Base-by-base conservation (phyloP, 2,329 filamentous ascomycete species). In the Chaetoscypha palmicola region DNA sequence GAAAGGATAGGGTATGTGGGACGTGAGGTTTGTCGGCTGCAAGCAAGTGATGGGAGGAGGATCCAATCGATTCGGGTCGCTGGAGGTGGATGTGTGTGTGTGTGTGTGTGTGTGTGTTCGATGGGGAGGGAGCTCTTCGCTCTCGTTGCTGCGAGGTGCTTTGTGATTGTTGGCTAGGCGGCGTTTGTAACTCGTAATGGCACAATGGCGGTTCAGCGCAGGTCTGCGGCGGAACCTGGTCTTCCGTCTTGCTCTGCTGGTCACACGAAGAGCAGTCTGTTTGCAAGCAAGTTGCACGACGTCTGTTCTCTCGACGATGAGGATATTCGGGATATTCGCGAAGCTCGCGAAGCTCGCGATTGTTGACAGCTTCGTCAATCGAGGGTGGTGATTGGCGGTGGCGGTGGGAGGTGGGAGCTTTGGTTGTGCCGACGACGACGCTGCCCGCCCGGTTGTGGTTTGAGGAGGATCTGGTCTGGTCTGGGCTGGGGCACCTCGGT, bases 331-430 rank as follows among this genome's bases (percentile, higher is more conserved):
- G n/a, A n/a, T 34, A 16, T 34, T 12, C 32, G 32, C 32, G 32
- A 34, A 9, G 12, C 17, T 7, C 4, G 17, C 10, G 32, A 37
- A 23, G 17, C 20, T 37, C 32, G 34, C 34, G 50, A 41, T 50
- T 53, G 52, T 54, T 52, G 45, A 52, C 40, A 53, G 45, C 45
- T 22, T 19, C 19, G 30, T 14, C n/a, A 37, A 28, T 33, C 23
- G 21, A 19, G 23, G 20, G 30, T 41, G 40, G 40, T 55, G 52
- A 55, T 55, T 55, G 52, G n/a, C n/a, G 52, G 42, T 38, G 36
- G 26, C 3, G 37, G 28, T 37, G 39, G 17, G 24, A 41, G 47
- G 36, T 46, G 37, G 24, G 24, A 28, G 24, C 24, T 28, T 12
- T 28, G 24, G 24, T 28, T 28, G 24, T 28, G 24, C 24, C 24